Conservation (phyloP, 2,329 filamentous ascomycete genomes). For the Aspergillus unguis region DNA sequence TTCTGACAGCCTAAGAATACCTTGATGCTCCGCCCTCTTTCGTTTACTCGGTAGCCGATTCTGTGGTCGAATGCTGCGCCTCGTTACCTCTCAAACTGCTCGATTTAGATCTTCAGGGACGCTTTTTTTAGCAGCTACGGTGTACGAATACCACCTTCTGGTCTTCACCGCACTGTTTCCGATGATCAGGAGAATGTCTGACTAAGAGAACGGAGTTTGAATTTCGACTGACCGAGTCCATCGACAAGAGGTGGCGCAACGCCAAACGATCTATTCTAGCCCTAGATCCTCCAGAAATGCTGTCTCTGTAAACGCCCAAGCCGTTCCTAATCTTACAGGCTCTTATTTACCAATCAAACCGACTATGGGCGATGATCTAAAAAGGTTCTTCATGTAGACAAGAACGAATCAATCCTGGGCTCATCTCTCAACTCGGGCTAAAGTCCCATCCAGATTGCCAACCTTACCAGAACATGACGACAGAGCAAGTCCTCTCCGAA, state of each 20-base stretch:
- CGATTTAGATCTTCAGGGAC: neutral
- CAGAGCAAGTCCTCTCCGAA: neutral
- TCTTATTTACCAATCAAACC: neutral
- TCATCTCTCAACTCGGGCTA: neutral
- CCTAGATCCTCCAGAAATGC: neutral
- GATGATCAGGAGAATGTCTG: neutral
- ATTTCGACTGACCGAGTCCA: neutral
- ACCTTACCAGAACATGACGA: too few species aligned
- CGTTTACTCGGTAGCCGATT: neutral
- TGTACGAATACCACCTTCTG: neutral
- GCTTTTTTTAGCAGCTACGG: conserved; percentile 7
- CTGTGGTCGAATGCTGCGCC: conserved; percentile 11
- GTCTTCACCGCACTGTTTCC: neutral
- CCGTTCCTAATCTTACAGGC: neutral
- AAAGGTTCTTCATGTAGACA: neutral
- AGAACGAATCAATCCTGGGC: neutral
- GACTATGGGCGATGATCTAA: neutral
- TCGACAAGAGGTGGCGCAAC: neutral
- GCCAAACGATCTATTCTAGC: neutral
- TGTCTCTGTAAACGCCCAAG: neutral
- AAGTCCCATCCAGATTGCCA: too few species aligned
- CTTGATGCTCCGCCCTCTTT: neutral
- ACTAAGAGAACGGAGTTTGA: neutral
- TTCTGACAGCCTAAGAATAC: conserved; percentile 14
- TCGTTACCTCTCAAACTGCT: neutral